Conservation (phyloP, 2,329 filamentous ascomycete genomes). For the Myotisia sp. region DNA sequence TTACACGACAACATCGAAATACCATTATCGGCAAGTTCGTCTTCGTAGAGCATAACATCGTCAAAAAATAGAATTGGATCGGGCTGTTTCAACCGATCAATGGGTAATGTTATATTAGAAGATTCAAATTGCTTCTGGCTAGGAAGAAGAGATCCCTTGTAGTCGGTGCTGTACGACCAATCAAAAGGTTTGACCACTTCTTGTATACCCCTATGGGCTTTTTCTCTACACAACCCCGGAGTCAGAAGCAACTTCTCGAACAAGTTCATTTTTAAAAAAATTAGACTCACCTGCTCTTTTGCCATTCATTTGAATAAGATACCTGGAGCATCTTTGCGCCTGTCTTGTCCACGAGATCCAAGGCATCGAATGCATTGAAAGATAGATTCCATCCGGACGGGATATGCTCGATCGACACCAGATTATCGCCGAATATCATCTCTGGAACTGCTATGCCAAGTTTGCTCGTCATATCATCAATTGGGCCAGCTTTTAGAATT, state of each 20-base stretch:
- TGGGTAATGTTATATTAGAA: slow-evolving; percentile 51
- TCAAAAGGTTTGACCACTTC: slow-evolving; percentile 94
- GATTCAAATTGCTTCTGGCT: slow-evolving; percentile 27
- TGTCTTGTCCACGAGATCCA: slow-evolving; percentile 89
- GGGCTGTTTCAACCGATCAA: slow-evolving; percentile 71
- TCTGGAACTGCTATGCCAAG: slow-evolving; percentile 83
- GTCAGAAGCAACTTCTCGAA: neutral
- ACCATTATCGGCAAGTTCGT: slow-evolving; percentile 94
- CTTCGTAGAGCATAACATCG: slow-evolving; percentile 90
- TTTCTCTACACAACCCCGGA: slow-evolving; percentile 41
- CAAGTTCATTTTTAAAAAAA: slow-evolving; percentile 23
- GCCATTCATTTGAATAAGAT: slow-evolving; percentile 82
- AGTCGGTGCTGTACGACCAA: slow-evolving; percentile 91
- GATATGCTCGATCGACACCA: slow-evolving; percentile 59
- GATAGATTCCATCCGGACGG: slow-evolving; percentile 60
- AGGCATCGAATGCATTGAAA: slow-evolving; percentile 75
- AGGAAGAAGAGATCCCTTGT: slow-evolving; percentile 49
- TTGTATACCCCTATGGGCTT: slow-evolving; percentile 71
- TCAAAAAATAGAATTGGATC: slow-evolving; percentile 96
- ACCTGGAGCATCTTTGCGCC: slow-evolving; percentile 83
- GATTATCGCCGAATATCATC: slow-evolving; percentile 98
- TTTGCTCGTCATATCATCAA: slow-evolving; percentile 65
- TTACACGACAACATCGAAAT: slow-evolving; percentile 85
- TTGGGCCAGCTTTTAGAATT: slow-evolving; percentile 81
- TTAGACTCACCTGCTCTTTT: slow-evolving; percentile 45